phyloP scores from a whole-genome alignment of 2,329 filamentous ascomycete genomes.

The Aspergillus fumigatiaffinis region DNA sequence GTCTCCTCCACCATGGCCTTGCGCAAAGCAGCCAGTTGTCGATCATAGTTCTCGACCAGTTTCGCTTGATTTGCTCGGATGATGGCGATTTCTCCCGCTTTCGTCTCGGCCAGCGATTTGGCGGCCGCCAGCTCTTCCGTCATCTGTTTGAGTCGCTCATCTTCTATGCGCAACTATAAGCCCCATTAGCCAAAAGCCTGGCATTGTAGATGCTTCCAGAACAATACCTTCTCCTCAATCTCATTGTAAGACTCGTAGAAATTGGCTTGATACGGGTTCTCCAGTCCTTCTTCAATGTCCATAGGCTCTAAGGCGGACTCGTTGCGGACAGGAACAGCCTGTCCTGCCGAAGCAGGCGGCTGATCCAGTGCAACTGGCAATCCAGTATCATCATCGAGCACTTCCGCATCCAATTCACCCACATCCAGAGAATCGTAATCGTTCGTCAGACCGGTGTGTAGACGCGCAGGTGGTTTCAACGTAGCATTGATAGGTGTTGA shows the following conservation, averaged over 20 bases:
- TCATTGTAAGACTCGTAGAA: conserved; percentile 11
- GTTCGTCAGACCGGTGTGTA: conserved; percentile 35
- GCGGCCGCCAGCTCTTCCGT: conserved; percentile 36
- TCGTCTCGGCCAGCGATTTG: conserved; percentile 44
- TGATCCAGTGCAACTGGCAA: conserved; percentile 10
- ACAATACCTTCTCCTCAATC: conserved; percentile 25
- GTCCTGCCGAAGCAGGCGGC: conserved; percentile 6
- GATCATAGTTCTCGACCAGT: conserved; percentile 50
- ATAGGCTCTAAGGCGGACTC: conserved; percentile 15
- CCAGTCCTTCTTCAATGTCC: conserved; percentile 13
- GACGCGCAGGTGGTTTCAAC: conserved; percentile 24
- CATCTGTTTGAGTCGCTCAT: conserved; percentile 37
- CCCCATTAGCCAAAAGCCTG: conserved; percentile 11
- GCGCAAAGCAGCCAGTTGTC: conserved; percentile 49
- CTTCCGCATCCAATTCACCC: conserved; percentile 41
- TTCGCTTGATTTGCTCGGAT: conserved; percentile 56
- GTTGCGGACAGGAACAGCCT: conserved; percentile 3
- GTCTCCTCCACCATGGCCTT: conserved; percentile 52
- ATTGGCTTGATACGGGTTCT: conserved; percentile 3
- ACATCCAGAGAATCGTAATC: conserved; percentile 43
- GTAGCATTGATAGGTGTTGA: conserved; percentile 11
- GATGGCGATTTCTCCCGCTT: conserved; percentile 60
- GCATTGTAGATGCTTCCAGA: not conserved
- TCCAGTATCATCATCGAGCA: conserved; percentile 35
- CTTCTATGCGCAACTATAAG: conserved; percentile 36